Evolutionary conservation across 2,329 filamentous ascomycete genomes (phyloP), one percentile per base, ranked within the genome.

Genomic region (Aschersonia sp.): DNA sequence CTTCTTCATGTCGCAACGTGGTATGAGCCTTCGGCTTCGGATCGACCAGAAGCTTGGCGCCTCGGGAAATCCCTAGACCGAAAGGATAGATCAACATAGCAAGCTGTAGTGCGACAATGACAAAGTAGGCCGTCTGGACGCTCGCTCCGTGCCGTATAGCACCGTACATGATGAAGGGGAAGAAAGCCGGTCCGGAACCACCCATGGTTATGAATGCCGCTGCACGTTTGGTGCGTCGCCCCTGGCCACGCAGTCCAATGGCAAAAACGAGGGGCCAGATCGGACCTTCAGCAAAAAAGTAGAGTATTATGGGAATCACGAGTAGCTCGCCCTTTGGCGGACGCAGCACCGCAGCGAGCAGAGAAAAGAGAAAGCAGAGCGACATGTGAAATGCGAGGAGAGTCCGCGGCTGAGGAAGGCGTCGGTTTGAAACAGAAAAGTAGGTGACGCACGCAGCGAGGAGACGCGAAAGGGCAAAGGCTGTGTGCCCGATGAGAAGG

Each of bases 191-290:
- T 2, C 85, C 85, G 1, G 77, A 80, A 1, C 80, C 84, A 45
- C 82, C 84, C 60, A 82, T 86, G 2, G 89, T 85, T 53, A 94
- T 81, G 61, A 79, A 85, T 1, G 83, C 84, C 0, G 84, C 82
- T 0, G 84, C 86, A 45, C 82, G 75, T 66, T 94, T 94, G 4
- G 84, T 89, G 53, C 86, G 75, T n/a, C 77, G 74, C 0, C 88
- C 88, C 45, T 94, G 77, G 1, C 88, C 87, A 3, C 86, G 78
- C 50, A 94, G 80, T 3, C 84, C 85, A 9, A 92, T 74, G 3
- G 85, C 80, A 54, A 89, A 88, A 51, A 92, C 81, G 2, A 89
- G 80, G 0, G 89, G 88, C 71, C 86, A 94, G 55, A 87, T 78
- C 46, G 88, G 86, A 0, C 82, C 85, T 61, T 91, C 86, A 58